Percentiles rank a stretch among this genome's conserved stretches.
Conservation (phyloP, 495 filamentous ascomycete genomes). For the Jackrogersella minutella region DNA sequence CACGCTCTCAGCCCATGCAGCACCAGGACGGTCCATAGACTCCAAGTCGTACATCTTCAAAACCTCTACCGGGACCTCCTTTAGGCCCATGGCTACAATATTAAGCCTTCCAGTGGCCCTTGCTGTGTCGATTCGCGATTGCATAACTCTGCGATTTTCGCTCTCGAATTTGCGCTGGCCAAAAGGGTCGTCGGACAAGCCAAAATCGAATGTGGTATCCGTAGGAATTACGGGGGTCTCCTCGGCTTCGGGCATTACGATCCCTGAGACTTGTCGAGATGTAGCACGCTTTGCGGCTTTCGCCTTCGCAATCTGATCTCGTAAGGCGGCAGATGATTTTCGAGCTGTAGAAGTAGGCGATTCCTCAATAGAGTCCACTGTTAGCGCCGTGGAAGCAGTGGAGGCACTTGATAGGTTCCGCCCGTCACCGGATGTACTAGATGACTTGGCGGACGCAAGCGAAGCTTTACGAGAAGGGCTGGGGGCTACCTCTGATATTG, state of each 20-base stretch:
- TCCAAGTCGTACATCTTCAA: slow-evolving; percentile 89
- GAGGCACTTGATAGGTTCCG: slow-evolving; percentile 49
- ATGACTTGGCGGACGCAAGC: slow-evolving; percentile 55
- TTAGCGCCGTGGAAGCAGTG: slow-evolving; percentile 50
- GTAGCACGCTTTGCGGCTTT: slow-evolving; percentile 81
- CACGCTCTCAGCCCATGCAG: slow-evolving; percentile 91
- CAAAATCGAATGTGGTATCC: slow-evolving; percentile 64
- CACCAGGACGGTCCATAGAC: slow-evolving; percentile 57
- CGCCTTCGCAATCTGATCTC: slow-evolving; percentile 92
- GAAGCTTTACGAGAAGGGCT: slow-evolving; percentile 49
- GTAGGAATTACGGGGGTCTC: slow-evolving; percentile 55
- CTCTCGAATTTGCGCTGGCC: slow-evolving; percentile 68
- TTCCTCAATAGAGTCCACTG: slow-evolving; percentile 49
- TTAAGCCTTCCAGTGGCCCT: slow-evolving; percentile 85
- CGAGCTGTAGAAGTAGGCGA: slow-evolving; percentile 43
- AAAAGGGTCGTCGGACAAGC: slow-evolving; percentile 68
- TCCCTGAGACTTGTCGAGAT: slow-evolving; percentile 48
- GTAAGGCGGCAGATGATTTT: slow-evolving; percentile 81
- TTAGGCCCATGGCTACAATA: slow-evolving; percentile 84
- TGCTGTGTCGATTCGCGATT: slow-evolving; percentile 77
- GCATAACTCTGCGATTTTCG: slow-evolving; percentile 68
- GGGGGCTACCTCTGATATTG: slow-evolving; percentile 41
- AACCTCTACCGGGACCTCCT: slow-evolving; percentile 81
- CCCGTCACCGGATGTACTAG: slow-evolving; percentile 58
- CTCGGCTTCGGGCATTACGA: slow-evolving; percentile 45